Evolutionary conservation across 2,329 filamentous ascomycete genomes (phyloP).

Genomic region (Annulohypoxylon truncatum): DNA sequence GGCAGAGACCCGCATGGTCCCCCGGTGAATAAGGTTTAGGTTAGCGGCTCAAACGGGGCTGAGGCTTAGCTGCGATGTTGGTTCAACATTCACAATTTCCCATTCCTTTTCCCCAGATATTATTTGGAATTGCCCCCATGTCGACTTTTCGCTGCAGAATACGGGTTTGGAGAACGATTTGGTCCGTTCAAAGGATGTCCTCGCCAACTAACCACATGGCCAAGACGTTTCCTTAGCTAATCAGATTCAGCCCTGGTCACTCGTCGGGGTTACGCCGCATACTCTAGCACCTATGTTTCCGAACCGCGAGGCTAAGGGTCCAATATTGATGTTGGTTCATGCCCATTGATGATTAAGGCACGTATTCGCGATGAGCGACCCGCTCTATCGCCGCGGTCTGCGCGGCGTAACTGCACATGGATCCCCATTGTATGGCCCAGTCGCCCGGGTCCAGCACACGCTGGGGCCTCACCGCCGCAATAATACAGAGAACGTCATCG

Average conservation of each 20-base stretch:
- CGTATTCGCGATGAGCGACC: not conserved
- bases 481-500: conserved; percentile 4
- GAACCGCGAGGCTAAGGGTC: not conserved
- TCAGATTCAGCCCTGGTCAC: not conserved
- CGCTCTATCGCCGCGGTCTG: conserved; percentile 11
- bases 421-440: not conserved
- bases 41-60: conserved; percentile 1
- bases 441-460: not conserved
- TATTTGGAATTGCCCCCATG: conserved; percentile 20
- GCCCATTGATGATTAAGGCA: conserved; percentile 8
- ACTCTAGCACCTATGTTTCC: not conserved
- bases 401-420: conserved; percentile 1
- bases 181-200: not conserved
- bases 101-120: not conserved
- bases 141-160: not conserved
- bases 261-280: not conserved
- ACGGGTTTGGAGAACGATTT: not conserved
- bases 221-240: not conserved
- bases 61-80: not conserved
- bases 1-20: not conserved
- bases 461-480: conserved; percentile 9
- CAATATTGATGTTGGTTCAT: conserved; percentile 9
- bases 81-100: not conserved
- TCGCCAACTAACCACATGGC: conserved; percentile 7
- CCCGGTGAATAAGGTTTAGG: not conserved